Conservation (phyloP, 164 flowering plant genomes). For the Macadamia integrifolia region DNA sequence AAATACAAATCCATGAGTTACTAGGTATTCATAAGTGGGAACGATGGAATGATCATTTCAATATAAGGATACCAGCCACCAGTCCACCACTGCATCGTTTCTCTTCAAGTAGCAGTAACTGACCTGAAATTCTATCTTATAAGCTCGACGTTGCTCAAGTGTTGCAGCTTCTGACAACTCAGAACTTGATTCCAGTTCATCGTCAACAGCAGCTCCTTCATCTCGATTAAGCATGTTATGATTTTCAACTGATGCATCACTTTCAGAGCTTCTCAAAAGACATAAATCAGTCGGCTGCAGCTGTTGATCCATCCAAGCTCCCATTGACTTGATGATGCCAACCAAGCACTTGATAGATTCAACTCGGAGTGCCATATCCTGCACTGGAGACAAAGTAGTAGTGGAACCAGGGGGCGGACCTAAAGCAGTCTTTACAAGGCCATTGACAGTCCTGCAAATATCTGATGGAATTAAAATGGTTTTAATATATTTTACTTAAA, state of each 20-base stretch:
- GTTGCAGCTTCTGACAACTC: constrained; percentile 85
- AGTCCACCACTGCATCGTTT: background rate
- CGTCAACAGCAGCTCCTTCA: constrained; percentile 58
- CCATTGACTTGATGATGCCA: constrained; percentile 82
- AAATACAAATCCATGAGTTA: too few species aligned
- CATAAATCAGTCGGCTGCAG: constrained; percentile 46
- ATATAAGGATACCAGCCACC: too few species aligned
- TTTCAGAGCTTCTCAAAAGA: constrained; percentile 43
- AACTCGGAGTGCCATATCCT: constrained; percentile 81
- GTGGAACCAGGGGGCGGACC: constrained; percentile 97
- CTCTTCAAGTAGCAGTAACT: constrained; percentile 6
- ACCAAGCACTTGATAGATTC: constrained; percentile 96
- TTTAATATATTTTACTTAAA: constrained; percentile 46
- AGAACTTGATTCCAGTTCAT: constrained; percentile 62
- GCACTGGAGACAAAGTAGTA: constrained; percentile 78
- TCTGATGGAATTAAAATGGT: constrained; percentile 82
- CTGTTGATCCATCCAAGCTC: constrained; percentile 96
- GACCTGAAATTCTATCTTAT: constrained; percentile 92
- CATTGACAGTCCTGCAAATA: constrained; percentile 97
- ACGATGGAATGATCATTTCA: too few species aligned
- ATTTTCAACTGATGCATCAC: constrained; percentile 45
- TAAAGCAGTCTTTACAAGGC: constrained; percentile 91
- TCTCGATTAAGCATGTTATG: constrained; percentile 44
- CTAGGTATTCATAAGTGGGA: too few species aligned
- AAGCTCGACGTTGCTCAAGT: constrained; percentile 90